Evolutionary conservation across 306 rosid genomes (phyloP).

Genomic region (Vicia sativa): DNA sequence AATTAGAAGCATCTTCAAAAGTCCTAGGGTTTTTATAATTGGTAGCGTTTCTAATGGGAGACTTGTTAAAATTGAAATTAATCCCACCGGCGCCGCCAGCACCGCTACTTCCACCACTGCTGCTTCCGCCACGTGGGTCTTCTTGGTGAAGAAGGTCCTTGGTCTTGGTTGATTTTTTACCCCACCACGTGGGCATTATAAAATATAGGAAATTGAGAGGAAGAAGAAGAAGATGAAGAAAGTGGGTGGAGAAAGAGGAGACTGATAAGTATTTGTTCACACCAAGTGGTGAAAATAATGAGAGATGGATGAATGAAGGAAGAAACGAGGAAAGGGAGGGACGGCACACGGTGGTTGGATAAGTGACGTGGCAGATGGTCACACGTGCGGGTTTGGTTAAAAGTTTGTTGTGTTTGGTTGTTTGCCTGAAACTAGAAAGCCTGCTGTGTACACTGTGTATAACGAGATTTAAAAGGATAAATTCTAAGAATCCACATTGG

Average conservation of each 20-base stretch:
- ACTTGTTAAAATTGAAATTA: slow-evolving; percentile 45
- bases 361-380: slow-evolving; percentile 57
- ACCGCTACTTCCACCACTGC: neutral
- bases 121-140: neutral
- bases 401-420: too few species aligned
- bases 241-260: neutral
- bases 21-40: slow-evolving; percentile 43
- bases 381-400: slow-evolving; percentile 16
- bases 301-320: slow-evolving; percentile 5
- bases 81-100: neutral
- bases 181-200: slow-evolving; percentile 92
- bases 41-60: slow-evolving; percentile 39
- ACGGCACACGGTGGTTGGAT: slow-evolving; percentile 84
- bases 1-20: slow-evolving; percentile 51
- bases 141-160: slow-evolving; percentile 35
- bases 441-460: too few species aligned
- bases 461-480: too few species aligned
- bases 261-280: neutral
- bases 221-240: neutral
- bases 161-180: slow-evolving; percentile 59
- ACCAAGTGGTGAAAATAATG: neutral
- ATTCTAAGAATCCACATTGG: too few species aligned
- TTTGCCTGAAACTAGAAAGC: too few species aligned
- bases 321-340: slow-evolving; percentile 47
- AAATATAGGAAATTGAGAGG: neutral